phyloP scores from a whole-genome alignment of 805 yeast species.

The Cyberlindnera euphorbiiphila region DNA sequence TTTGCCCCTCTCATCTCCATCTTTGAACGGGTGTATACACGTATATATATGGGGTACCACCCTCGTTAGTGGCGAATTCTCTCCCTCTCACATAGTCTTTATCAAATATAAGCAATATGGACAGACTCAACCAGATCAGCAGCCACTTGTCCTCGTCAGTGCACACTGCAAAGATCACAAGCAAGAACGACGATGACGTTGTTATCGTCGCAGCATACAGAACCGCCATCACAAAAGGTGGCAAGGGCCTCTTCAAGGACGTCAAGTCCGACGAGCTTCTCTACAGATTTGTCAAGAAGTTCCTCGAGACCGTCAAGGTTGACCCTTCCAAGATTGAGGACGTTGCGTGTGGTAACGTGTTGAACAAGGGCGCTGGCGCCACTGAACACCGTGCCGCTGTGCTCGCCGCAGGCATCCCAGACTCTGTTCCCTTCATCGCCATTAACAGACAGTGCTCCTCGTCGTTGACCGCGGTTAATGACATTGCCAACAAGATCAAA shows the following conservation, averaged over 20 bases:
- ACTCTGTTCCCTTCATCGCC: slow-evolving; percentile 73
- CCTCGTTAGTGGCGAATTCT: too few species aligned
- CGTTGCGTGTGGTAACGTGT: slow-evolving; percentile 85
- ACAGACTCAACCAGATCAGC: slow-evolving; percentile 35
- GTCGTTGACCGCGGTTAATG: slow-evolving; percentile 86
- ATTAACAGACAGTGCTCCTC: slow-evolving; percentile 94
- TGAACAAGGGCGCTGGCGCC: slow-evolving; percentile 92
- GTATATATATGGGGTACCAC: too few species aligned
- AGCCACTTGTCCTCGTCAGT: slow-evolving; percentile 28
- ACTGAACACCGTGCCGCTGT: slow-evolving; percentile 91
- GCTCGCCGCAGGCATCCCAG: slow-evolving; percentile 87
- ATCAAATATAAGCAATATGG: slow-evolving; percentile 23
- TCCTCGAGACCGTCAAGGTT: slow-evolving; percentile 49
- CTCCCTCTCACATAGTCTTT: too few species aligned
- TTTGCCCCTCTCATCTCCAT: too few species aligned
- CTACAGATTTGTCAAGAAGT: slow-evolving; percentile 56
- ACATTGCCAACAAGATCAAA: slow-evolving; percentile 82
- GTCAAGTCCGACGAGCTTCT: slow-evolving; percentile 77
- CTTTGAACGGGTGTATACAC: too few species aligned
- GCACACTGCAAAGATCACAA: slow-evolving; percentile 8
- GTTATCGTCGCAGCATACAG: slow-evolving; percentile 89
- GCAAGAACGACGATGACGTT: slow-evolving; percentile 57
- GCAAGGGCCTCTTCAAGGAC: slow-evolving; percentile 82
- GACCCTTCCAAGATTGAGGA: slow-evolving; percentile 69
- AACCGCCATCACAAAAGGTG: slow-evolving; percentile 86